phyloP scores from a whole-genome alignment of 768 basidiomycete genomes.

The Pisolithus microcarpus region DNA sequence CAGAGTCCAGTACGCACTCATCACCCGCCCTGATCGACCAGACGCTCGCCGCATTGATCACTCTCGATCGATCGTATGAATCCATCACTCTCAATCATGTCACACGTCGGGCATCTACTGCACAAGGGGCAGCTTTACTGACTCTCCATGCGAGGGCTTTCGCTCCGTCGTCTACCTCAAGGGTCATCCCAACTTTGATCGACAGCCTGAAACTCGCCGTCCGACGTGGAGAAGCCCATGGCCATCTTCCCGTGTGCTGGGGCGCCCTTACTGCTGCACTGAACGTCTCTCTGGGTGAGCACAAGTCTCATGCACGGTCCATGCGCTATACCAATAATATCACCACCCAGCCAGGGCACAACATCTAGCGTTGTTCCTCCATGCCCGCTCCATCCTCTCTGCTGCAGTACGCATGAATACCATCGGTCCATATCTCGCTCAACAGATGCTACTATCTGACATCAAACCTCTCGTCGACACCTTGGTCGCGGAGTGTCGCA shows the following conservation, averaged over 20 bases:
- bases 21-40: constrained; percentile 13
- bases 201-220: constrained; percentile 64
- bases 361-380: constrained; percentile 88
- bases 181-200: constrained; percentile 34
- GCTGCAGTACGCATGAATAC: constrained; percentile 88
- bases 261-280: constrained; percentile 77
- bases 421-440: constrained; percentile 88
- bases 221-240: constrained; percentile 56
- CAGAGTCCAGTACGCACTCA: neutral
- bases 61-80: constrained; percentile 75
- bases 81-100: constrained; percentile 87
- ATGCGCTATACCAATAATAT: neutral
- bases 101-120: constrained; percentile 74
- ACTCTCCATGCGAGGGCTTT: constrained; percentile 84
- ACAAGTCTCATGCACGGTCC: neutral
- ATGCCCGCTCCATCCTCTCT: constrained; percentile 83
- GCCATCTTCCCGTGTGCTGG: constrained; percentile 90
- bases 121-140: constrained; percentile 90
- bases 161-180: constrained; percentile 38
- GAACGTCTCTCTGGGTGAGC: constrained; percentile 60
- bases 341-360: constrained; percentile 59
- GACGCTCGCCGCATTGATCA: constrained; percentile 38
- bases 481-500: constrained; percentile 39
- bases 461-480: constrained; percentile 59
- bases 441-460: constrained; percentile 75